A percentile compares a stretch with the other conserved stretches of the same genome.
Conservation (phyloP, 1,284 basidiomycete genomes). For the Trichosporon sp. region DNA sequence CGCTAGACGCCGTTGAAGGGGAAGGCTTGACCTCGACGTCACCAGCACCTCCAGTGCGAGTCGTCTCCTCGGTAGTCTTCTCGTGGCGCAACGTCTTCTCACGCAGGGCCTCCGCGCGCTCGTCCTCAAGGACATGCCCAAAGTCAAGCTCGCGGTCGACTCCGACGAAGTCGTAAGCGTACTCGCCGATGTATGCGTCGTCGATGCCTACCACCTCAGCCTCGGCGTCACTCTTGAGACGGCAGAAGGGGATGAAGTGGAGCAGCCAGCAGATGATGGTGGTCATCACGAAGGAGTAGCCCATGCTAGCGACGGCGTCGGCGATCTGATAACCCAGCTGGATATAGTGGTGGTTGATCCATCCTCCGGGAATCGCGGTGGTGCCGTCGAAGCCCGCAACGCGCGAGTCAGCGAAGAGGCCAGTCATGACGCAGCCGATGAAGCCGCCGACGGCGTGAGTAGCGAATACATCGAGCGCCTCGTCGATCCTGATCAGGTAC, state of each 20-base stretch:
- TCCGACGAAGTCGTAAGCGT: constrained; percentile 72
- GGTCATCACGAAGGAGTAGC: constrained; percentile 76
- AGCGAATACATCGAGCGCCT: constrained; percentile 67
- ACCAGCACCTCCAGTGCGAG: not conserved
- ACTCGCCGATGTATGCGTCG: constrained; percentile 90
- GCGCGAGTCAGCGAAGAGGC: constrained; percentile 77
- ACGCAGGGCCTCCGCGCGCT: not conserved
- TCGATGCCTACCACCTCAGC: constrained; percentile 89
- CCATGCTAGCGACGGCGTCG: constrained; percentile 56
- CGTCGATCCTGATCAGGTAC: constrained; percentile 60
- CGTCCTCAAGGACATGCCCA: not conserved
- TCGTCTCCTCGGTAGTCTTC: not conserved
- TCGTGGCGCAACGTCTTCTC: not conserved
- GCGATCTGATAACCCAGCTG: constrained; percentile 74
- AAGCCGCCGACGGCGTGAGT: constrained; percentile 84
- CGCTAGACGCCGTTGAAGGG: not conserved
- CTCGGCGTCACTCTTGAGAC: constrained; percentile 72
- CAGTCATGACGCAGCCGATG: constrained; percentile 63
- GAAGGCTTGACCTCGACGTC: not conserved
- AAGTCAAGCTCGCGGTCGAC: constrained; percentile 58
- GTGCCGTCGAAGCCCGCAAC: constrained; percentile 79
- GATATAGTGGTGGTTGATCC: constrained; percentile 67
- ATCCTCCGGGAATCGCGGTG: constrained; percentile 70
- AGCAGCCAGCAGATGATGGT: constrained; percentile 84
- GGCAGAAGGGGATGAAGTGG: constrained; percentile 82